Evolutionary conservation across 768 basidiomycete genomes (phyloP), one percentile per base, ranked within the genome.

Genomic region (Erythrobasidium yunnanense): DNA sequence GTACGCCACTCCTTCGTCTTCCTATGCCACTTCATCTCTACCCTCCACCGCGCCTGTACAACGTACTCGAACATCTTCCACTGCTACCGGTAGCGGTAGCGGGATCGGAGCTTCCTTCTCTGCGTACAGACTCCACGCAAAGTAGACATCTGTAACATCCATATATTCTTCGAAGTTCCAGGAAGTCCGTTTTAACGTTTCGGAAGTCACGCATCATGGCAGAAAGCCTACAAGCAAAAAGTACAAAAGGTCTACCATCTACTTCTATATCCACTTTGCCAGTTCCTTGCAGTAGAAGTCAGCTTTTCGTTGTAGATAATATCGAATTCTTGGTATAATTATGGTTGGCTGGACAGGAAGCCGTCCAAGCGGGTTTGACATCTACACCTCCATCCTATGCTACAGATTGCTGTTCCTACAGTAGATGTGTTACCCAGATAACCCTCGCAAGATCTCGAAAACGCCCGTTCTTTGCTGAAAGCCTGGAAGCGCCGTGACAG

Each of bases 31-130:
- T n/a, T 17, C 56, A 7, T 42, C 56, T 45, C 11, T 58, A 8
- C 56, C 56, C 6, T 42, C 42, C 6, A 58, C 56, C 8, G 56
- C 56, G 17, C 56, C 56, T 20, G 56, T 58, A 7, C 35, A 38
- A 17, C 56, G 56, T 5, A 58, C 22, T 17, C 56, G 56, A 22
- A 58, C 56, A 4, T 17, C 23, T 25, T 58, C 56, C 22, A 46
- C 56, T 18, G 42, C 56, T 13, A 45, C 45, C 17, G 25, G 20
- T 27, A 8, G 23, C 8, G 34, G 56, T 46, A 58, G 33, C 27
- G n/a, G n/a, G n/a, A 22, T 38, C 5, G 35, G 35, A 15, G 38
- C 56, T 22, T 11, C 56, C 17, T 25, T 27, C 23, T 45, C 35
- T 20, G 11, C 56, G 22, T 58, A 58, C 45, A 34, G 56, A 23